Conservation (phyloP, 768 basidiomycete species). For the Russula emetica region DNA sequence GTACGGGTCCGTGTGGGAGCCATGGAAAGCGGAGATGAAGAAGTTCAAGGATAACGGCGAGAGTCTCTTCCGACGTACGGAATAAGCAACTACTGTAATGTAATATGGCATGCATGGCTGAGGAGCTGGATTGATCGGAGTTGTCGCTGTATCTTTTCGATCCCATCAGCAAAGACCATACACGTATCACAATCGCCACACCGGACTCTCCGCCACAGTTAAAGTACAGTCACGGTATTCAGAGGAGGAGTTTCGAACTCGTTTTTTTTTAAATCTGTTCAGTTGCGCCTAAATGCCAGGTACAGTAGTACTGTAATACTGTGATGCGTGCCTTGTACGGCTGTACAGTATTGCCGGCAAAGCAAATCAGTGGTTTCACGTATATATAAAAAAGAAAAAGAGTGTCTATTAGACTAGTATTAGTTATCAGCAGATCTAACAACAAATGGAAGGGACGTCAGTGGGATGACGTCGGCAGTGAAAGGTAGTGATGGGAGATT, state of each 20-base stretch:
- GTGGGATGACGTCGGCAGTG: background rate
- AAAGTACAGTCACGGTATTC: too few relatives aligned
- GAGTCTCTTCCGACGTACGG: conserved; percentile 23
- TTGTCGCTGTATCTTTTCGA: background rate
- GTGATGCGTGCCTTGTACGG: background rate
- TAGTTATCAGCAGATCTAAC: too few relatives aligned
- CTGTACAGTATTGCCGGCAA: background rate
- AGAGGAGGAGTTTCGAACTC: too few relatives aligned
- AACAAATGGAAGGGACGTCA: too few relatives aligned
- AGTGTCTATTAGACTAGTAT: too few relatives aligned
- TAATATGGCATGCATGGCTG: background rate
- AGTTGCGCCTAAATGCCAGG: background rate
- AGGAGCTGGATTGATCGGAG: background rate
- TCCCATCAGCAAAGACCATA: background rate
- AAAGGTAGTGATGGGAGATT: background rate
- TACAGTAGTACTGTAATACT: background rate
- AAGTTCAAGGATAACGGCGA: conserved; percentile 72
- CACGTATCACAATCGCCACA: background rate
- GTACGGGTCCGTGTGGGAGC: conserved; percentile 83
- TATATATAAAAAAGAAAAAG: background rate
- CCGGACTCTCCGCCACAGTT: background rate
- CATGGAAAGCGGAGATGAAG: conserved; percentile 74
- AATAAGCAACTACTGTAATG: background rate
- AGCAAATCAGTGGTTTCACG: background rate
- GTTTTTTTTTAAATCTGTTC: too few relatives aligned